Base-by-base conservation (phyloP, 192 early-diverging fungal species). In the Coemansia interrupta region DNA sequence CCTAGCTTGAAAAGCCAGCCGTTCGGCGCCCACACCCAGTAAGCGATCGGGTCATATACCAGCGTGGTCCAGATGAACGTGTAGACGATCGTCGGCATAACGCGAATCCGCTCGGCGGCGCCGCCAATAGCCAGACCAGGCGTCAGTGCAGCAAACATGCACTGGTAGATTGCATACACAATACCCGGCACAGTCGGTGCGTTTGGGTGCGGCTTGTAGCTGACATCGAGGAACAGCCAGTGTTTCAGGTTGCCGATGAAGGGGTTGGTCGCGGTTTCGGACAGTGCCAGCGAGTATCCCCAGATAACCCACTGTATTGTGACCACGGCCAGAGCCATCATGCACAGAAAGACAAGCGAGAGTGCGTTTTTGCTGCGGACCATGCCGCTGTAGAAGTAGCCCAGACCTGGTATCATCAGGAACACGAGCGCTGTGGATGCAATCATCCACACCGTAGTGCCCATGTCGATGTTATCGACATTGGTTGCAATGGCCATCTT, bases 1-100 rank as follows among this genome's bases (percentile, higher is more conserved):
- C 92, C 91, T 64, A 92, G 59, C 30, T 80, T 74, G 15, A 70
- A 65, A 15, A 93, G 68, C 90, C 91, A 95, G 8, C 92, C 93
- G 54, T 85, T 85, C 28, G 80, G 79, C 2, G 83, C 81, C 92
- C 92, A 95, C 11, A 87, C 82, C 92, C 88, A 91, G 66, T 86
- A 91, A 1, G 89, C 88, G 57, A 87, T 84, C 5, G 85, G 80
- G 51, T 87, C 82, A 54, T 90, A 90, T 23, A 89, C 89, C 2
- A 87, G 55, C 2, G 85, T 88, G 22, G 85, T 77, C 85, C 86
- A 88, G 36, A 89, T 56, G 29, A 88, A 87, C 22, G 85, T 60
- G 63, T 84, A 88, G 20, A 88, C 49, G 36, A 87, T 82, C 4
- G 81, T 76, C 19, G 86, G 86, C 71, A 84, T 61, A 53, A 86